Evolutionary conservation across 768 basidiomycete genomes (phyloP).

Genomic region (Tephrocybe sp.): DNA sequence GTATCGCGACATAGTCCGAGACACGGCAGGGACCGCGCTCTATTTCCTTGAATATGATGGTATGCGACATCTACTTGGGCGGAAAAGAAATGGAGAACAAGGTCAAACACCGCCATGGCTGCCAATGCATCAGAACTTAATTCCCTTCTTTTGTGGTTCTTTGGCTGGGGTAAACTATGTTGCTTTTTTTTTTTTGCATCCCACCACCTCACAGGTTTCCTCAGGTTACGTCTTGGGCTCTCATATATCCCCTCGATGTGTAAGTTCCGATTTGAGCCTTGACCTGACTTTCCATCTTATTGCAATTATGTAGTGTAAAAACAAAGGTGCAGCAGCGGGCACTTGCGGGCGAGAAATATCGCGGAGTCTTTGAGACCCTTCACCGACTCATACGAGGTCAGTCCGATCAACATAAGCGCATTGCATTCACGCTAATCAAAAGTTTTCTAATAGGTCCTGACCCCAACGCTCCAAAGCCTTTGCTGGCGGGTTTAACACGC

Average conservation of each 20-base stretch:
- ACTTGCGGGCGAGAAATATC: constrained; percentile 72
- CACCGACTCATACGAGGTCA: constrained; percentile 82
- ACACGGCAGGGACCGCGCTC: constrained; percentile 84
- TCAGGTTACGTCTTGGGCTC: constrained; percentile 75
- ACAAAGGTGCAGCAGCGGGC: constrained; percentile 96
- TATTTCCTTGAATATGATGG: constrained; percentile 96
- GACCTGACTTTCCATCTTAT: constrained; percentile 12
- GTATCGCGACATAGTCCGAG: constrained; percentile 56
- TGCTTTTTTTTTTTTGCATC: constrained; percentile 9
- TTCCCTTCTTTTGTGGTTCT: constrained; percentile 91
- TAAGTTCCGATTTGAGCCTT: constrained; percentile 32
- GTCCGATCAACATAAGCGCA: constrained; percentile 11
- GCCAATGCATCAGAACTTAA: constrained; percentile 72
- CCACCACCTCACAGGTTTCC: constrained; percentile 25
- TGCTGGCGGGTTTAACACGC: constrained; percentile 73
- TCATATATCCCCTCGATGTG: constrained; percentile 96
- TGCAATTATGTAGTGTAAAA: constrained; percentile 58
- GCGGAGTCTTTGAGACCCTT: constrained; percentile 72
- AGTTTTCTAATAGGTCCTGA: constrained; percentile 59
- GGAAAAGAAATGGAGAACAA: constrained; percentile 75
- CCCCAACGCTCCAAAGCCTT: constrained; percentile 69
- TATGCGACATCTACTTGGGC: constrained; percentile 82
- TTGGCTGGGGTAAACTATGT: constrained; percentile 66
- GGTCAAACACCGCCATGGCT: constrained; percentile 82
- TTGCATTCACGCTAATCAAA: neutral